phyloP scores from a whole-genome alignment of 2,329 filamentous ascomycete genomes.

The Penicillium hordei region DNA sequence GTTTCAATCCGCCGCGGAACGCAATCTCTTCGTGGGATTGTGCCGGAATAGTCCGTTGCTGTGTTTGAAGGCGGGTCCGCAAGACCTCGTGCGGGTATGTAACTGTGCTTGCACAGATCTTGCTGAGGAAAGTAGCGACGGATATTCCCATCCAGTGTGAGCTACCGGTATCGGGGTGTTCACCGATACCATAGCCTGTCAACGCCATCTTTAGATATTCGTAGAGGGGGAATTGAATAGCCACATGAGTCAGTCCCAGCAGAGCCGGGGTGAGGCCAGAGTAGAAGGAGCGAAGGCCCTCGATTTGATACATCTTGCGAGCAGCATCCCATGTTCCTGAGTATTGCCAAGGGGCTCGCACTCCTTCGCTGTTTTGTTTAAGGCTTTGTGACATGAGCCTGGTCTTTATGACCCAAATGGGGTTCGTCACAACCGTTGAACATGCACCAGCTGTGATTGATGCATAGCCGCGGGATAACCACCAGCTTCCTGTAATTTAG shows the following conservation, averaged over 20 bases:
- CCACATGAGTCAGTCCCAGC: conserved; percentile 88
- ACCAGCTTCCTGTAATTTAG: conserved; percentile 63
- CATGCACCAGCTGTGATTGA: conserved; percentile 88
- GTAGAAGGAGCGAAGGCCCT: conserved; percentile 89
- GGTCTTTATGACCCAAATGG: conserved; percentile 99
- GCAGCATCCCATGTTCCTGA: conserved; percentile 85
- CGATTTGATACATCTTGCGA: conserved; percentile 89
- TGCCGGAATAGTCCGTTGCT: conserved; percentile 64
- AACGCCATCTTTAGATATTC: conserved; percentile 90
- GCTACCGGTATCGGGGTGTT: conserved; percentile 59
- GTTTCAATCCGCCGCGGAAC: conserved; percentile 43
- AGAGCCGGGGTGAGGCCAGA: conserved; percentile 90
- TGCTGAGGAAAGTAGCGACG: conserved; percentile 86
- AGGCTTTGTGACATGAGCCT: conserved; percentile 88
- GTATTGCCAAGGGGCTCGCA: conserved; percentile 75
- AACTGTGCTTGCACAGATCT: conserved; percentile 87
- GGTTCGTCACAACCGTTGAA: conserved; percentile 92
- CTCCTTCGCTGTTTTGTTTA: conserved; percentile 53
- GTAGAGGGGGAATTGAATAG: conserved; percentile 95
- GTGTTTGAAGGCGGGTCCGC: conserved; percentile 88
- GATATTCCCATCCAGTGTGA: conserved; percentile 82
- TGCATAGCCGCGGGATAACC: conserved; percentile 80
- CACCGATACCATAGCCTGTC: conserved; percentile 85
- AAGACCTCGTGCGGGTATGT: conserved; percentile 98
- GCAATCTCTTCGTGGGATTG: conserved; percentile 53